These are phyloP conservation scores for Barnettozyma hawaiiensis DNA, from an alignment of 1,139 yeast species.

Conservation along the genomic window DNA sequence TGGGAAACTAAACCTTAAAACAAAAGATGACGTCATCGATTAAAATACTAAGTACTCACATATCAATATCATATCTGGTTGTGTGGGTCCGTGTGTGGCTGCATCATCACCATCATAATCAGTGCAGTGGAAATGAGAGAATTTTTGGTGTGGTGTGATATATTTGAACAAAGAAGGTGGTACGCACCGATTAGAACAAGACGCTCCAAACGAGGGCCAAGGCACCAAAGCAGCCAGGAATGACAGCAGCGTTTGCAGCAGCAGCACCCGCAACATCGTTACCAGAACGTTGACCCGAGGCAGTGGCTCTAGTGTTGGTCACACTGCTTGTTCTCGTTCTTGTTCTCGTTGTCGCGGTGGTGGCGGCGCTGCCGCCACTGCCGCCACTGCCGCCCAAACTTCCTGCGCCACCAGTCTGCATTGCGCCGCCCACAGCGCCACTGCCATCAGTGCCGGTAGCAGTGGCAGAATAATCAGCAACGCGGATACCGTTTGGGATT, in stretches of 20 bases:
- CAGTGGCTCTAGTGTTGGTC: neutral
- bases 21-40: too few species aligned
- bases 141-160: too few species aligned
- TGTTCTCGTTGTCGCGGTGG: too few species aligned
- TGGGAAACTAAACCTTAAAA: too few species aligned
- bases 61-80: too few species aligned
- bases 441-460: conserved; percentile 6
- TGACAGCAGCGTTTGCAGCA: neutral
- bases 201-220: neutral
- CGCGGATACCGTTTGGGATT: conserved; percentile 44
- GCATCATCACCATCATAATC: too few species aligned
- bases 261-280: neutral
- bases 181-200: neutral
- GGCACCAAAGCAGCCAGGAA: neutral
- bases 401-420: conserved; percentile 1
- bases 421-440: conserved; percentile 4
- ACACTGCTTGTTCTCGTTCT: neutral
- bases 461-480: conserved; percentile 27
- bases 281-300: neutral
- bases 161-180: neutral
- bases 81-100: too few species aligned
- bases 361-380: too few species aligned
- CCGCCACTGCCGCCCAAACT: neutral
- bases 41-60: too few species aligned
- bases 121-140: too few species aligned